These are phyloP conservation scores for Geosmithia morbida DNA, from an alignment of 2,329 filamentous ascomycete genomes.

Conservation along the genomic window DNA sequence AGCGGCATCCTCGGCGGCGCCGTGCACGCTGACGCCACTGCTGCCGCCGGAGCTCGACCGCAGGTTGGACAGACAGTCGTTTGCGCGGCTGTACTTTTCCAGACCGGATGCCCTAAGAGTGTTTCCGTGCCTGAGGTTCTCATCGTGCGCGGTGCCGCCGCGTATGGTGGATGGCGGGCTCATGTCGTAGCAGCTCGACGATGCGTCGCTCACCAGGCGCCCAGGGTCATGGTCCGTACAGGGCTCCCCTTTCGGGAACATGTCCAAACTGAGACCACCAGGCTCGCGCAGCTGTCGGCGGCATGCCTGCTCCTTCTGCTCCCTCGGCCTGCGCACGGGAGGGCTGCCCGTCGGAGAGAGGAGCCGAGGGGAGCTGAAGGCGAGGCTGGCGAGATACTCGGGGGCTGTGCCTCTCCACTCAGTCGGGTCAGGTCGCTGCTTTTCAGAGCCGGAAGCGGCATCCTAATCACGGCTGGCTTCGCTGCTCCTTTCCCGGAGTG, in stretches of 20 bases:
- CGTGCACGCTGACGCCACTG: background rate
- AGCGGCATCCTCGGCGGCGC: conserved; percentile 2
- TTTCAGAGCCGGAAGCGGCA: background rate
- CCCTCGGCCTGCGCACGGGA: background rate
- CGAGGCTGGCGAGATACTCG: background rate
- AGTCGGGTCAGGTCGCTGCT: background rate
- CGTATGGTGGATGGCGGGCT: background rate
- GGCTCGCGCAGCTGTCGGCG: background rate
- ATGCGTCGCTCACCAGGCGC: background rate
- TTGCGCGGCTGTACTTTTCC: conserved; percentile 12
- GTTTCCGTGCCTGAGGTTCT: conserved; percentile 4
- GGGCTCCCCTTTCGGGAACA: background rate
- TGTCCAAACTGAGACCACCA: background rate
- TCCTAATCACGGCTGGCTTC: background rate
- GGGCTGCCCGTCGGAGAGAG: background rate
- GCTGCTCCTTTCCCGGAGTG: conserved; percentile 1
- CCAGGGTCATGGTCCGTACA: background rate
- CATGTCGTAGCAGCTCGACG: background rate
- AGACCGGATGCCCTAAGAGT: conserved; percentile 14
- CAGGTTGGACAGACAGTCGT: conserved; percentile 14
- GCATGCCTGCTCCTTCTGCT: background rate
- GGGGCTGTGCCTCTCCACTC: background rate
- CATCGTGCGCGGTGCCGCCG: background rate
- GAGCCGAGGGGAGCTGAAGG: background rate
- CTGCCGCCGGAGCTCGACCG: conserved; percentile 10